Conservation (phyloP, 768 basidiomycete genomes). For the Lentinula boryana region DNA sequence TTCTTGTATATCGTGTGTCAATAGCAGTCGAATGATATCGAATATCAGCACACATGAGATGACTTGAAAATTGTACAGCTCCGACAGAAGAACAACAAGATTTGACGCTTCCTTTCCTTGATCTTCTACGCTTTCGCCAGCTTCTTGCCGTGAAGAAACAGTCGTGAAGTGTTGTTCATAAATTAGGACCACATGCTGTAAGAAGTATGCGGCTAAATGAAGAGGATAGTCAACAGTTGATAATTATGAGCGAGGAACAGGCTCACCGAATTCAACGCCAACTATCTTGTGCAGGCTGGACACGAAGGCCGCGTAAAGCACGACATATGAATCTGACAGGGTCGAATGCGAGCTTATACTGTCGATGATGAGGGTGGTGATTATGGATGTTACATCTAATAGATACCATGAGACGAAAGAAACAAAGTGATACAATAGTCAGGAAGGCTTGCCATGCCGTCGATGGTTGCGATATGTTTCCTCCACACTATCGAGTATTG, state of each 20-base stretch:
- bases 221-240: background rate
- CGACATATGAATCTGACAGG: conserved; percentile 84
- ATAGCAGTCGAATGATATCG: conserved; percentile 76
- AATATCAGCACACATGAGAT: conserved; percentile 86
- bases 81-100: conserved; percentile 79
- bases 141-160: conserved; percentile 15
- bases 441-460: conserved; percentile 57
- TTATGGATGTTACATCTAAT: conserved; percentile 74
- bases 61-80: conserved; percentile 95
- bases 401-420: background rate
- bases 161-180: conserved; percentile 56
- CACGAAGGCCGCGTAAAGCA: conserved; percentile 81
- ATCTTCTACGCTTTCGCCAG: conserved; percentile 24
- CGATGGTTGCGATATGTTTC: conserved; percentile 69
- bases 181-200: conserved; percentile 61
- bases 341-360: conserved; percentile 78
- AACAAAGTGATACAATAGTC: background rate
- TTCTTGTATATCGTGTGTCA: conserved; percentile 63
- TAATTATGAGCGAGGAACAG: background rate
- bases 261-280: conserved; percentile 84
- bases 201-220: conserved; percentile 68
- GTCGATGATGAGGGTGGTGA: conserved; percentile 72
- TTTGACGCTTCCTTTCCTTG: conserved; percentile 87
- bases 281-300: conserved; percentile 74
- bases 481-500: conserved; percentile 70